Percentiles rank a stretch among this genome's conserved stretches.
Evolutionary conservation across 495 filamentous ascomycete genomes (phyloP).

Genomic region (Aspergillus diversus): DNA sequence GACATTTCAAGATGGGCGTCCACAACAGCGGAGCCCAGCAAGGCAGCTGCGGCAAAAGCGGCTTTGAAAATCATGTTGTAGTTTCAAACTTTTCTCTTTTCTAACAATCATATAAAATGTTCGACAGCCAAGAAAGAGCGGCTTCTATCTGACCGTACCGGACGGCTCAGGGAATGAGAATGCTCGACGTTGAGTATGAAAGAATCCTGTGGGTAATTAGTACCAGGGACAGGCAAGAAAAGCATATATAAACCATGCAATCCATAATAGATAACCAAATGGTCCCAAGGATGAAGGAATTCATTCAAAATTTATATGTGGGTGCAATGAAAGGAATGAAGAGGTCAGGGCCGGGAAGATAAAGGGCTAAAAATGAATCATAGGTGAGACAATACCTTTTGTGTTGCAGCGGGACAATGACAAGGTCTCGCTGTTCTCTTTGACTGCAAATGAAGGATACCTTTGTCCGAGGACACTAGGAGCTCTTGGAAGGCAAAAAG

Average conservation of each 20-base stretch:
- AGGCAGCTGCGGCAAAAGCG: conserved; percentile 38
- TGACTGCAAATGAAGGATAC: conserved; percentile 5
- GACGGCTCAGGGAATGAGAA: conserved; percentile 41
- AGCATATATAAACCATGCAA: conserved; percentile 1
- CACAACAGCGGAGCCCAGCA: conserved; percentile 53
- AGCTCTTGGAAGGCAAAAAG: conserved; percentile 21
- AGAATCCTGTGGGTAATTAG: background rate
- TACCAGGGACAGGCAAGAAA: conserved; percentile 9
- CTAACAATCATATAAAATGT: conserved; percentile 15
- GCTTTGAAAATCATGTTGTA: conserved; percentile 47
- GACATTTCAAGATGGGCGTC: conserved; percentile 73
- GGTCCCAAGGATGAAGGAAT: no score
- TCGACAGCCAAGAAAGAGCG: conserved; percentile 31
- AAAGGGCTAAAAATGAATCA: no score
- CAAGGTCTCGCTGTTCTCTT: conserved; percentile 5
- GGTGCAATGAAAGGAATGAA: no score
- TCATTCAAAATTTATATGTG: no score
- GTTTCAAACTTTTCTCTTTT: conserved; percentile 20
- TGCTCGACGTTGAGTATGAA: conserved; percentile 25
- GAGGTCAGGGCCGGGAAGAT: no score
- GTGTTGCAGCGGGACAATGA: conserved; percentile 10
- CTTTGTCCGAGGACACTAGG: conserved; percentile 2
- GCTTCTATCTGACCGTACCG: conserved; percentile 42
- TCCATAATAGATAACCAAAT: background rate
- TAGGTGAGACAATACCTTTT: conserved; percentile 24